phyloP scores from a whole-genome alignment of 2,329 filamentous ascomycete genomes.

The Cladosporium cucumerinum region DNA sequence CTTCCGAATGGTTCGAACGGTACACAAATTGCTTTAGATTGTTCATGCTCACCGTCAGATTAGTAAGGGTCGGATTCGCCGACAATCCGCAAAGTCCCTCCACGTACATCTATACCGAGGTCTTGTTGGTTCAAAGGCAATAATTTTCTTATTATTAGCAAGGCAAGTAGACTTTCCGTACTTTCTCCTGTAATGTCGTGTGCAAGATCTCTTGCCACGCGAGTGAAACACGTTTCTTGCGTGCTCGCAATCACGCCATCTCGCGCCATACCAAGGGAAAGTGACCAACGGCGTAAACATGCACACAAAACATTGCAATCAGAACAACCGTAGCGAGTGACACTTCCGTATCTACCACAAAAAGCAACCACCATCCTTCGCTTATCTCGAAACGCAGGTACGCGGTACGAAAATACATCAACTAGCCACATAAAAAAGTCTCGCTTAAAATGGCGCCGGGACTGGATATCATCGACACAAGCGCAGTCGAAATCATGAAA shows the following conservation, averaged over 20 bases:
- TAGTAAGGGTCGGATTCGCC: background rate
- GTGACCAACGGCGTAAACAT: background rate
- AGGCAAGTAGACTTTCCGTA: background rate
- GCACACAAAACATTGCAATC: background rate
- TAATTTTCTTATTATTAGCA: background rate
- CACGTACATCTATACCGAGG: background rate
- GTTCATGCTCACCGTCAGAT: background rate
- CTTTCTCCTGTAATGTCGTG: background rate
- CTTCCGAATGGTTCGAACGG: background rate
- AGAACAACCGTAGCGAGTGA: background rate
- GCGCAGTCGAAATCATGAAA: background rate
- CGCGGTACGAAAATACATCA: background rate
- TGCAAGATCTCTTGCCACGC: background rate
- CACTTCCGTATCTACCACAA: background rate
- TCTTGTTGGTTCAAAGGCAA: background rate
- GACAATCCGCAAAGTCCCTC: background rate
- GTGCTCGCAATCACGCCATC: conserved; percentile 3
- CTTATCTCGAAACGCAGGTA: background rate
- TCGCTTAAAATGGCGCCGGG: conserved; percentile 6
- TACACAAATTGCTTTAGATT: background rate
- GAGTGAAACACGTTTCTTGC: conserved; percentile 7
- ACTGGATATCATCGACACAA: background rate
- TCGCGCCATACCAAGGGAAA: background rate
- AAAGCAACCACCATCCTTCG: background rate
- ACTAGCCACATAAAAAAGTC: background rate